Percentiles rank a stretch among this genome's conserved stretches.
phyloP scores from a whole-genome alignment of 257 asterid species.

The Solanum infundibuliforme region DNA sequence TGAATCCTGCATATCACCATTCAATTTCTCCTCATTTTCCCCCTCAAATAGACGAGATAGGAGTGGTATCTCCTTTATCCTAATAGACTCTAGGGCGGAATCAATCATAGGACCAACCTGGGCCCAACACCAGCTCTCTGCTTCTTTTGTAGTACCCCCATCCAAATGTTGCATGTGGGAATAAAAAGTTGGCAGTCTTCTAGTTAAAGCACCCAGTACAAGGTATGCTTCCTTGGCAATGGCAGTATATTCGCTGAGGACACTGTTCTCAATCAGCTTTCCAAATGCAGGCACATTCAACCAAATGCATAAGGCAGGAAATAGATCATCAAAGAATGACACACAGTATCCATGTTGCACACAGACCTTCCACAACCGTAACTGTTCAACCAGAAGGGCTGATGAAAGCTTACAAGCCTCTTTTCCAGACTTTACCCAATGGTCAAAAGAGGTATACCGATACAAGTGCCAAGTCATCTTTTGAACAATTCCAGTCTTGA shows the following conservation, averaged over 20 bases:
- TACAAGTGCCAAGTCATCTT: constrained; percentile 81
- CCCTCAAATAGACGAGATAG: constrained; percentile 23
- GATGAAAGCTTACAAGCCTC: constrained; percentile 69
- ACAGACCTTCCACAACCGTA: constrained; percentile 78
- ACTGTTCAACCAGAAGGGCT: constrained; percentile 72
- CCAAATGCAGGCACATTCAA: constrained; percentile 51
- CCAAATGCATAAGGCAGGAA: constrained; percentile 69
- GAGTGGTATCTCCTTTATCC: constrained; percentile 28
- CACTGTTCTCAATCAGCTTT: constrained; percentile 34
- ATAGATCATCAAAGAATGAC: constrained; percentile 54
- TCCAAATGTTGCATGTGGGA: constrained; percentile 18
- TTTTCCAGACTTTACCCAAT: constrained; percentile 61
- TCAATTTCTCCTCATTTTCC: constrained; percentile 17
- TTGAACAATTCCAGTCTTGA: constrained; percentile 49
- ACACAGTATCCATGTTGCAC: constrained; percentile 50
- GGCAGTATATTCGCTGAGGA: constrained; percentile 60
- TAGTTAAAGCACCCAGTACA: constrained; percentile 58
- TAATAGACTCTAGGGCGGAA: constrained; percentile 62
- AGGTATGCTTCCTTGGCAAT: constrained; percentile 65
- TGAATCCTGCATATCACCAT: constrained; percentile 24
- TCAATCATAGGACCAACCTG: constrained; percentile 57
- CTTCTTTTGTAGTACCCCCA: constrained; percentile 22
- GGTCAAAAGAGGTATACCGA: constrained; percentile 50
- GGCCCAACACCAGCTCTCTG: constrained; percentile 62
- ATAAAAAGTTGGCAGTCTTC: constrained; percentile 66